Percentiles rank a stretch among this genome's conserved stretches.
These are phyloP conservation scores for Amoebophrya sp. DNA, from an alignment of 169 alveolate species.

Conservation along the genomic window DNA sequence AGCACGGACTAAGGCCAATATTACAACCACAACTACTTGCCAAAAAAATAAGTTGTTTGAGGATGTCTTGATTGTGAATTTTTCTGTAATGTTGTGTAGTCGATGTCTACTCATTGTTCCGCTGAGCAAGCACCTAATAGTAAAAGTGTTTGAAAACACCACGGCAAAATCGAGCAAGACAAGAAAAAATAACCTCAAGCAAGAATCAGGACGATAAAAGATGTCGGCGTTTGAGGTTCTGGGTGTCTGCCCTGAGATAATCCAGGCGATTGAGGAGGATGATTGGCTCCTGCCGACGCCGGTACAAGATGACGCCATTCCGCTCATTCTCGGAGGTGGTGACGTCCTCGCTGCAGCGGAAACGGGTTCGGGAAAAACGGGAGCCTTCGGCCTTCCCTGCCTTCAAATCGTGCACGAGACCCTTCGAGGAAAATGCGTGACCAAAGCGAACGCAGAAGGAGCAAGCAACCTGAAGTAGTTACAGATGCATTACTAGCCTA, in stretches of 20 bases:
- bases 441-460: background rate
- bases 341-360: conserved; percentile 58
- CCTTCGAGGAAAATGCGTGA: conserved; percentile 43
- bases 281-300: conserved; percentile 58
- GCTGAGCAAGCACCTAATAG: no score
- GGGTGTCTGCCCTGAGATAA: conserved; percentile 56
- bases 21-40: no score
- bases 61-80: no score
- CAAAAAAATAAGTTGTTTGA: no score
- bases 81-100: no score
- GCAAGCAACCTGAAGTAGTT: background rate
- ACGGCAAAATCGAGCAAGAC: no score
- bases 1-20: no score
- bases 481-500: no score
- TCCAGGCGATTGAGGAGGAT: conserved; percentile 55
- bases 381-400: conserved; percentile 58
- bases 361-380: conserved; percentile 61
- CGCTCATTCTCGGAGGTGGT: conserved; percentile 56
- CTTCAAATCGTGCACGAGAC: conserved; percentile 56
- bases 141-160: no score
- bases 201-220: background rate
- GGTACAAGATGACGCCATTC: conserved; percentile 59
- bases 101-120: no score
- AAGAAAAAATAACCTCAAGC: no score
- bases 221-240: conserved; percentile 54